phyloP scores from a whole-genome alignment of 176 grass and related monocot genomes.

The Aegilops tauschii region DNA sequence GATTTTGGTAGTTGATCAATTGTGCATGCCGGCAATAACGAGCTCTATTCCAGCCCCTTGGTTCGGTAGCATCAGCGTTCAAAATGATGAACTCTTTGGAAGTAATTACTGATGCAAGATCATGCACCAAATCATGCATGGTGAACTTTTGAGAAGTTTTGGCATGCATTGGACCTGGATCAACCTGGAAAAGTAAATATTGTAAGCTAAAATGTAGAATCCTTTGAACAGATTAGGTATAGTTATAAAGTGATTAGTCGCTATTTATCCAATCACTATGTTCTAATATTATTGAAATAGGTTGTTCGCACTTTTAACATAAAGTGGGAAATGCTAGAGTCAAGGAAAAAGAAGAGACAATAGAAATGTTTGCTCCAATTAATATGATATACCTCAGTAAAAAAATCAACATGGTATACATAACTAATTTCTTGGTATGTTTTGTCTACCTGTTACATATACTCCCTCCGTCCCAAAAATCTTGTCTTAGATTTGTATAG shows the following conservation, averaged over 20 bases:
- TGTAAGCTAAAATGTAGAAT: no score
- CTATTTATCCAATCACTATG: no score
- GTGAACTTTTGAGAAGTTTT: background rate
- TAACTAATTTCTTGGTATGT: no score
- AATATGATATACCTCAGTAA: no score
- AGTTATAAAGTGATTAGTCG: background rate
- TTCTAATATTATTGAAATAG: no score
- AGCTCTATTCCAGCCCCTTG: background rate
- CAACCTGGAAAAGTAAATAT: background rate
- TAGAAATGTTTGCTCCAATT: no score
- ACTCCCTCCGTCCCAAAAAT: no score
- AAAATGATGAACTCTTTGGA: slow-evolving; percentile 6
- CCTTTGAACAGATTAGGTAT: no score
- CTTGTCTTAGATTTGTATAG: no score
- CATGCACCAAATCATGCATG: background rate
- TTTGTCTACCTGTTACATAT: no score
- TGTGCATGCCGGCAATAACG: background rate
- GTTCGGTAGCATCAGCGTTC: background rate
- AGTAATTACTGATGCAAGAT: background rate
- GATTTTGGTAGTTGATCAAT: background rate
- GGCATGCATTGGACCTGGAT: background rate
- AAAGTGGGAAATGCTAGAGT: background rate
- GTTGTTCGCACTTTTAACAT: no score
- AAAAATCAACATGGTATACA: no score
- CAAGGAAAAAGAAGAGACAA: background rate